A percentile compares a stretch with the other conserved stretches of the same genome.
Evolutionary conservation across 805 yeast species (phyloP).

Genomic region (Candida caryicola): DNA sequence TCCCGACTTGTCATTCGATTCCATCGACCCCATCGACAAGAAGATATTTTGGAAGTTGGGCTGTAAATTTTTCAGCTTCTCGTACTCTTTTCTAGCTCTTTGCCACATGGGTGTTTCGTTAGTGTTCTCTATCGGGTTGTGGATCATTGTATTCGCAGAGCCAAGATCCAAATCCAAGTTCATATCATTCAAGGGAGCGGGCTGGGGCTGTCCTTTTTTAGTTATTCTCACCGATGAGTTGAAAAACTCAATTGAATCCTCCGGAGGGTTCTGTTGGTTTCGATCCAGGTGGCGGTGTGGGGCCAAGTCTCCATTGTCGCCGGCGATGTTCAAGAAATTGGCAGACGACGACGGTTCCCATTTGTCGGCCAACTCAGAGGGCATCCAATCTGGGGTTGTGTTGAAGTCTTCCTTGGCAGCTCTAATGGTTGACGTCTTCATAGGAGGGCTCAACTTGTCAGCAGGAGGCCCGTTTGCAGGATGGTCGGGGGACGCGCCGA

Average conservation of each 20-base stretch:
- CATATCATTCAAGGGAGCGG: constrained; percentile 6
- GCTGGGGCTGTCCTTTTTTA: constrained; percentile 6
- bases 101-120: constrained; percentile 36
- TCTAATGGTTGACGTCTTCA: constrained; percentile 26
- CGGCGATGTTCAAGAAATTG: not conserved
- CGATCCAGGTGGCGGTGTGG: not conserved
- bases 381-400: constrained; percentile 44
- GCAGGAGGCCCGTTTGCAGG: constrained; percentile 1
- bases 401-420: constrained; percentile 8
- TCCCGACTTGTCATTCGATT: constrained; percentile 15
- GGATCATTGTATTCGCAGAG: constrained; percentile 32
- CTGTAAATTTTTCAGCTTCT: constrained; percentile 19
- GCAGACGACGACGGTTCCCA: constrained; percentile 23
- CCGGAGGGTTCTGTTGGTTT: not conserved
- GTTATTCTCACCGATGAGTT: constrained; percentile 26
- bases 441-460: constrained; percentile 10
- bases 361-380: constrained; percentile 33
- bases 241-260: constrained; percentile 13
- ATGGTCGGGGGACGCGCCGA: not conserved
- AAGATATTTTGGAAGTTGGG: constrained; percentile 34
- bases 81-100: constrained; percentile 27
- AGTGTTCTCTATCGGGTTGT: constrained; percentile 20
- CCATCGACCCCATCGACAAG: constrained; percentile 22
- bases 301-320: not conserved
- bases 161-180: constrained; percentile 20